These are phyloP conservation scores for Colletotrichum sp. DNA, from an alignment of 2,329 filamentous ascomycete species.

Conservation along the genomic window DNA sequence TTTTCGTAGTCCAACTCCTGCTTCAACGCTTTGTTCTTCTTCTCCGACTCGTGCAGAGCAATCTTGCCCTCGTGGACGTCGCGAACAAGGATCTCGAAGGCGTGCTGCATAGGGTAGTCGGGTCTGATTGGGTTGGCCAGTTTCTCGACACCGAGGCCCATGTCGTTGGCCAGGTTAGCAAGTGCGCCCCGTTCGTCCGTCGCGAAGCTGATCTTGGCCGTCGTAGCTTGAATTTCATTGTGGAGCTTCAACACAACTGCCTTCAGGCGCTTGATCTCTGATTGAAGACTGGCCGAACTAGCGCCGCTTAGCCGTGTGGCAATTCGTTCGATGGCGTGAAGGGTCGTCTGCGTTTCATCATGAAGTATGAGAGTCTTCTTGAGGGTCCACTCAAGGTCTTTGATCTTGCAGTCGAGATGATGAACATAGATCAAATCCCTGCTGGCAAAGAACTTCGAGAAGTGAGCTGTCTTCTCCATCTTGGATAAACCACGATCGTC, in stretches of 20 bases:
- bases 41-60: background rate
- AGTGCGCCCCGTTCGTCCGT: background rate
- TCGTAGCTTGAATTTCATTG: background rate
- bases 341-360: background rate
- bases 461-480: background rate
- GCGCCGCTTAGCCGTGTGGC: background rate
- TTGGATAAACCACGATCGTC: background rate
- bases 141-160: background rate
- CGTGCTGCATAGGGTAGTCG: background rate
- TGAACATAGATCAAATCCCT: background rate
- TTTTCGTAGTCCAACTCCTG: background rate
- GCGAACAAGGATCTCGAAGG: background rate
- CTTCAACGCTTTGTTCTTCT: fast-evolving
- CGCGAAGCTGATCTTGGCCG: background rate
- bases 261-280: background rate
- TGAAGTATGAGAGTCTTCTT: background rate
- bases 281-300: background rate
- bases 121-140: background rate
- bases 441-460: background rate
- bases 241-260: background rate
- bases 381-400: background rate
- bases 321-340: background rate
- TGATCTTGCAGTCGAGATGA: background rate
- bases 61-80: background rate
- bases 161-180: background rate